Conservation (phyloP, 2,329 filamentous ascomycete genomes). For the Biscogniauxia marginata region DNA sequence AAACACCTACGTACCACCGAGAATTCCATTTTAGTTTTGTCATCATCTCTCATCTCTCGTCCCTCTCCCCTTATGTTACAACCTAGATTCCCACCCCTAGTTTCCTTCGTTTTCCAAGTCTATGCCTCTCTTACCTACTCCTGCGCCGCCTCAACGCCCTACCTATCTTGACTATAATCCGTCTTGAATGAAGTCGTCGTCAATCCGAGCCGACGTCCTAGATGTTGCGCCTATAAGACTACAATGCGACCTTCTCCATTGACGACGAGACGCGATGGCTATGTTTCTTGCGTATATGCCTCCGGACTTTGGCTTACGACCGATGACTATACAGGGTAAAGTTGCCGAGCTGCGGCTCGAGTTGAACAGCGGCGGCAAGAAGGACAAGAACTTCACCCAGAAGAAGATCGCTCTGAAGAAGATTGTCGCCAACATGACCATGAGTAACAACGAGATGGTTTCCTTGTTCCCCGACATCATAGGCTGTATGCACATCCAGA, state of each 20-base stretch:
- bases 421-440: slow-evolving; percentile 99
- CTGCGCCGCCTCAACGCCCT: background rate
- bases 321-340: slow-evolving; percentile 81
- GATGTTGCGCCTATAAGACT: slow-evolving; percentile 5
- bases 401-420: slow-evolving; percentile 99
- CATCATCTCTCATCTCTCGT: slow-evolving; percentile 3
- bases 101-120: background rate
- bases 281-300: slow-evolving; percentile 57
- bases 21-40: too few relatives aligned
- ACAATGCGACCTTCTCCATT: slow-evolving; percentile 21
- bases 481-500: slow-evolving; percentile 90
- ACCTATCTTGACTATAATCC: background rate
- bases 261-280: slow-evolving; percentile 26
- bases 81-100: too few relatives aligned
- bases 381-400: slow-evolving; percentile 91
- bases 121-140: background rate
- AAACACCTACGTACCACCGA: too few relatives aligned
- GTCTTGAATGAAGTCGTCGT: background rate
- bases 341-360: slow-evolving; percentile 95
- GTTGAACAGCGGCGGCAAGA: slow-evolving; percentile 90
- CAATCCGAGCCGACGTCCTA: background rate
- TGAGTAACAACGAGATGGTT: slow-evolving; percentile 99
- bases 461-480: slow-evolving; percentile 95
- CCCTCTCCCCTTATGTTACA: slow-evolving; percentile 1
- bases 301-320: slow-evolving; percentile 45